These are phyloP conservation scores for Beta corolliflora DNA, from an alignment of 179 eudicot species.

Conservation along the genomic window DNA sequence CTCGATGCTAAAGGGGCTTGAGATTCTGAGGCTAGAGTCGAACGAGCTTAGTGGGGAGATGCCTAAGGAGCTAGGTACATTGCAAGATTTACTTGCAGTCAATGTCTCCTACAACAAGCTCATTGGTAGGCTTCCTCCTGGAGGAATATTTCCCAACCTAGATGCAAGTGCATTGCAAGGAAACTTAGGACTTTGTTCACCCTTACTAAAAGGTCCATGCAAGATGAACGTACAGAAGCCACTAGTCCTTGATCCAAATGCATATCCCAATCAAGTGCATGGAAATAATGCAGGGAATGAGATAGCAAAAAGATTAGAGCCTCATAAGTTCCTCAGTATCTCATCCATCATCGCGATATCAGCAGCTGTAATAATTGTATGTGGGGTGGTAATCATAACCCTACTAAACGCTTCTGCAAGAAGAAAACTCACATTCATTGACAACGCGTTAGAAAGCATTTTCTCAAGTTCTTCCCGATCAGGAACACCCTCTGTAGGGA, in stretches of 20 bases:
- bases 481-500: slow-evolving; percentile 61
- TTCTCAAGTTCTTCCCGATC: slow-evolving; percentile 80
- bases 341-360: slow-evolving; percentile 78
- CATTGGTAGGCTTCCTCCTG: slow-evolving; percentile 74
- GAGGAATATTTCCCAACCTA: slow-evolving; percentile 68
- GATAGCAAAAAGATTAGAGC: slow-evolving; percentile 22
- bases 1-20: slow-evolving; percentile 61
- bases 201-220: slow-evolving; percentile 86
- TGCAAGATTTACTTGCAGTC: slow-evolving; percentile 69
- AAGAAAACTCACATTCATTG: slow-evolving; percentile 58
- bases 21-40: slow-evolving; percentile 73
- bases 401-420: slow-evolving; percentile 77
- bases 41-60: slow-evolving; percentile 87
- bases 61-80: slow-evolving; percentile 68
- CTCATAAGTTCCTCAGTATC: slow-evolving; percentile 70
- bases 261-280: slow-evolving; percentile 50
- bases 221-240: slow-evolving; percentile 88
- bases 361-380: slow-evolving; percentile 63
- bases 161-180: slow-evolving; percentile 77
- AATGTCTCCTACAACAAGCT: slow-evolving; percentile 84
- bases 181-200: slow-evolving; percentile 86
- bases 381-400: slow-evolving; percentile 69
- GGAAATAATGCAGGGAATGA: slow-evolving; percentile 29
- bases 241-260: slow-evolving; percentile 75
- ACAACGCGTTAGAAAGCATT: slow-evolving; percentile 77